Evolutionary conservation across 1,284 basidiomycete species (phyloP).

Genomic region (Puccinia coronata): DNA sequence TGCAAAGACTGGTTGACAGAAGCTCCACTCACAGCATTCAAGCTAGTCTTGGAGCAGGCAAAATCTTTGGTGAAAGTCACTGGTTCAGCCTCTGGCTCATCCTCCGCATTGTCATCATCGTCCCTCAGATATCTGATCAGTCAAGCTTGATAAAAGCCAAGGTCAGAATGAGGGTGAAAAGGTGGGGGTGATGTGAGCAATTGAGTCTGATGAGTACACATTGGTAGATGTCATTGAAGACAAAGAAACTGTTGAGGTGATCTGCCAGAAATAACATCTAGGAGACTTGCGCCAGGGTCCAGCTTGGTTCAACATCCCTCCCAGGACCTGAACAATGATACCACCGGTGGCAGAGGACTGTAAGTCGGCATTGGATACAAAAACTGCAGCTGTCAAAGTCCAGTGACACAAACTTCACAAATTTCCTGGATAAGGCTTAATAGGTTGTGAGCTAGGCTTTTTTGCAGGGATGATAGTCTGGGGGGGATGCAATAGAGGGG

Average conservation of each 20-base stretch:
- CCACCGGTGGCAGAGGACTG: conserved; percentile 85
- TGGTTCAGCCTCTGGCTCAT: conserved; percentile 57
- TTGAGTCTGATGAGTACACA: conserved; percentile 58
- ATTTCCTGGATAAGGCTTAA: conserved; percentile 72
- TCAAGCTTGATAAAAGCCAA: neutral
- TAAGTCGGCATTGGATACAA: conserved; percentile 60
- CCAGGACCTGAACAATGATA: conserved; percentile 98
- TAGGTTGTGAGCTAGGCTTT: conserved; percentile 1
- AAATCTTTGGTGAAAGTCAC: conserved; percentile 56
- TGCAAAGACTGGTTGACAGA: neutral
- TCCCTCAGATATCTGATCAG: conserved; percentile 45
- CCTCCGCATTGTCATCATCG: conserved; percentile 45
- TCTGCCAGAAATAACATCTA: conserved; percentile 99
- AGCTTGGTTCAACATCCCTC: conserved; percentile 92
- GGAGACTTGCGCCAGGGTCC: conserved; percentile 90
- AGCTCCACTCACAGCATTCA: conserved; percentile 17
- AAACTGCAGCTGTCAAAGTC: conserved; percentile 96
- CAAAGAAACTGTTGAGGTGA: conserved; percentile 98
- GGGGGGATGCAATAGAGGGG: neutral
- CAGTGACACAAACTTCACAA: conserved; percentile 89
- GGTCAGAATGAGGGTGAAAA: neutral
- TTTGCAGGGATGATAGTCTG: neutral
- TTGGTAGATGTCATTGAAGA: conserved; percentile 99
- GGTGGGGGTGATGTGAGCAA: neutral
- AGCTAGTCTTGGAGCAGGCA: conserved; percentile 28